phyloP scores from a whole-genome alignment of 2,329 filamentous ascomycete species.

The Blastomyces gilchristii region DNA sequence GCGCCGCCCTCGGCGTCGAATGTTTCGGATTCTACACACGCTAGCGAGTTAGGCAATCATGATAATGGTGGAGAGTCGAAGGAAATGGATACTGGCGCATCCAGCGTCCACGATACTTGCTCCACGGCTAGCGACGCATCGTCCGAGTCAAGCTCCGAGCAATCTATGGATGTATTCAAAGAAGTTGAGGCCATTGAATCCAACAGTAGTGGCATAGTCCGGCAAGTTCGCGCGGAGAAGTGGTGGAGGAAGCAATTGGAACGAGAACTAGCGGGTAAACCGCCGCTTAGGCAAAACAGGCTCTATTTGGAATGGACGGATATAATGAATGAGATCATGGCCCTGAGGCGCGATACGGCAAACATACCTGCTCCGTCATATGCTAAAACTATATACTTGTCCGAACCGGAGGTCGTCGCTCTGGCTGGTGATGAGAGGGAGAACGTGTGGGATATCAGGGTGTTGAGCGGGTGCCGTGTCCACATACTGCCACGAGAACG shows the following conservation, averaged over 20 bases:
- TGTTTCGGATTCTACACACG: not conserved
- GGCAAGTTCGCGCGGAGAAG: not conserved
- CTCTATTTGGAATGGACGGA: conserved; percentile 16
- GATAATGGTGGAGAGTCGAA: not conserved
- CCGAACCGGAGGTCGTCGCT: conserved; percentile 28
- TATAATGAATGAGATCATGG: conserved; percentile 22
- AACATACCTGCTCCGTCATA: conserved; percentile 13
- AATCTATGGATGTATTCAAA: not conserved
- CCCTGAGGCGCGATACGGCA: conserved; percentile 16
- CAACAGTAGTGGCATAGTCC: not conserved
- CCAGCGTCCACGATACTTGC: not conserved
- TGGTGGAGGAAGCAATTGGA: not conserved
- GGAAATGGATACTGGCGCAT: not conserved
- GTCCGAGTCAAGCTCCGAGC: not conserved
- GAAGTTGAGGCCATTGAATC: not conserved
- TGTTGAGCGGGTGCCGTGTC: conserved; percentile 31
- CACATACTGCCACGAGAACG: conserved; percentile 24
- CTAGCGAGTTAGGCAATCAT: not conserved
- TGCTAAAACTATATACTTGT: conserved; percentile 25
- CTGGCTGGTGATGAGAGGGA: conserved; percentile 27
- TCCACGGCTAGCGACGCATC: not conserved
- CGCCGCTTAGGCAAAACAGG: not conserved
- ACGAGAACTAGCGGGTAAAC: not conserved
- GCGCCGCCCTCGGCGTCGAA: not conserved
- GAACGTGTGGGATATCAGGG: conserved; percentile 29